A percentile compares a stretch with the other conserved stretches of the same genome.
Evolutionary conservation across 176 grass and related monocot genomes (phyloP).

Genomic region (Leersia perrieri): DNA sequence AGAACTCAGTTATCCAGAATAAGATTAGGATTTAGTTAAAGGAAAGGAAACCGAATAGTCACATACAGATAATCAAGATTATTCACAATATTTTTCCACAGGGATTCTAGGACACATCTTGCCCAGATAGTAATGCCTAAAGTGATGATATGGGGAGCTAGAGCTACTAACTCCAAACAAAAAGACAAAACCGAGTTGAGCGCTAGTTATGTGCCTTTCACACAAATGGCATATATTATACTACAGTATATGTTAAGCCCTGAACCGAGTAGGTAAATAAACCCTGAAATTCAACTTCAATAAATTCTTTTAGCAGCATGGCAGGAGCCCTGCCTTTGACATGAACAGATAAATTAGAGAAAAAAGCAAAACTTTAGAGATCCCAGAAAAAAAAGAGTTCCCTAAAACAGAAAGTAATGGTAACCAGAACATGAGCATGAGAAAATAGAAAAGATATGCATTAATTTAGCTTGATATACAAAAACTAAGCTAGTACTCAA

Average conservation of each 20-base stretch:
- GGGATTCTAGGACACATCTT: neutral
- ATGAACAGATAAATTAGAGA: neutral
- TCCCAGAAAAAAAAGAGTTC: neutral
- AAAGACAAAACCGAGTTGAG: neutral
- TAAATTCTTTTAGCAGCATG: neutral
- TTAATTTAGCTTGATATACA: neutral
- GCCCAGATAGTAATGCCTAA: neutral
- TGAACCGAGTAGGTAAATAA: neutral
- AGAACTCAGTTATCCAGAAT: neutral
- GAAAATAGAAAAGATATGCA: neutral
- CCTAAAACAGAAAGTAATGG: neutral
- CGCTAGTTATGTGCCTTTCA: neutral
- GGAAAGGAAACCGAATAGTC: neutral
- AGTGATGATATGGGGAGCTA: neutral
- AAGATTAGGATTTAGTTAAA: neutral
- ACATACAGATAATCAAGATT: neutral
- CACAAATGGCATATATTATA: neutral
- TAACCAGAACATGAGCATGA: neutral
- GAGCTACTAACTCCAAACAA: neutral
- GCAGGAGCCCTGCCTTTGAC: neutral
- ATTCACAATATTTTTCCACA: neutral
- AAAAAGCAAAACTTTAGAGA: neutral
- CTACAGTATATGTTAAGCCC: neutral
- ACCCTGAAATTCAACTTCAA: neutral
- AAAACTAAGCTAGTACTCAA: neutral